Evolutionary conservation across 805 yeast species (phyloP).

Genomic region (Nakazawaea siamensis): DNA sequence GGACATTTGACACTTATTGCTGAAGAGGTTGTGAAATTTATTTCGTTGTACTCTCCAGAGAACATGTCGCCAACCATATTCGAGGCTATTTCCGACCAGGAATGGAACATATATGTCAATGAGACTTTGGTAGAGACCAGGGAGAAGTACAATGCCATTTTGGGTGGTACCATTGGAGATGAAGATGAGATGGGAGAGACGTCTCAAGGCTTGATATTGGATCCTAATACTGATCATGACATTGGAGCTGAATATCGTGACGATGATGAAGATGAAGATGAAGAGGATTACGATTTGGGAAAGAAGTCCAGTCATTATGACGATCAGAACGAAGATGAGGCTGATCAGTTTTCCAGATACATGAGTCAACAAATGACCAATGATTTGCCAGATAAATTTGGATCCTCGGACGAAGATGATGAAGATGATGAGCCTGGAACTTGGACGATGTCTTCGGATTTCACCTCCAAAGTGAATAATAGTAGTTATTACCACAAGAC

Average conservation of each 20-base stretch:
- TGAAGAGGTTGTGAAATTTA: conserved; percentile 91
- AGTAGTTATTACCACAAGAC: conserved; percentile 1
- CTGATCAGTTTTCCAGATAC: conserved; percentile 59
- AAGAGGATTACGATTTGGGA: conserved; percentile 10
- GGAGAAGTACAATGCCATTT: conserved; percentile 86
- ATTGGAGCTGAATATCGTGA: conserved; percentile 15
- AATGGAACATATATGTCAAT: conserved; percentile 79
- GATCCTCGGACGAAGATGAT: conserved; percentile 49
- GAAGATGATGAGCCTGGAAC: conserved; percentile 34
- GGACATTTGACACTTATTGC: conserved; percentile 94
- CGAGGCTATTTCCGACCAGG: conserved; percentile 40
- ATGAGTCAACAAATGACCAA: conserved; percentile 69
- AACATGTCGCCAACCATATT: conserved; percentile 46
- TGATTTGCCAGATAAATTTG: conserved; percentile 38
- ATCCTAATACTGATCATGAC: conserved; percentile 17
- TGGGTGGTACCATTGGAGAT: conserved; percentile 68
- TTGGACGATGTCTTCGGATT: conserved; percentile 11
- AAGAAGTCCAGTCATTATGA: conserved; percentile 8
- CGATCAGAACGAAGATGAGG: conserved; percentile 17
- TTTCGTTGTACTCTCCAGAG: conserved; percentile 50
- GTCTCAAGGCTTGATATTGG: conserved; percentile 14
- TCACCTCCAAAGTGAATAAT: conserved; percentile 6
- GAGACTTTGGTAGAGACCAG: conserved; percentile 81
- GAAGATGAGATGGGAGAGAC: conserved; percentile 30
- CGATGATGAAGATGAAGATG: conserved; percentile 13